Evolutionary conservation across 441 rosid genomes (phyloP), one percentile per base, ranked within the genome.

Genomic region (Erysimum cheiri): DNA sequence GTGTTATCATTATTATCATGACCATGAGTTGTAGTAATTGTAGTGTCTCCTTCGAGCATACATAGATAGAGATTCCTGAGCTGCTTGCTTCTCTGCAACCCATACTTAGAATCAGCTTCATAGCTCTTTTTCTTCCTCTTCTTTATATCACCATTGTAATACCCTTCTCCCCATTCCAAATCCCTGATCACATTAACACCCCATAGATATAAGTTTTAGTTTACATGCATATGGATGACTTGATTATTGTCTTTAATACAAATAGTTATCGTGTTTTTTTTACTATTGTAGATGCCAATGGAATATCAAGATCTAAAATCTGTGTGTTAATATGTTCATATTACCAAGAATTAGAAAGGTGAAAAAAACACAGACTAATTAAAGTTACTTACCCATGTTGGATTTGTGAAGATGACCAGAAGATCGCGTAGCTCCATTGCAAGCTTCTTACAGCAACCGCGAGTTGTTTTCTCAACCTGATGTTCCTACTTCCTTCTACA

Each of bases 141-240:
- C 82, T 85, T 87, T 59, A 83, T 85, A 72, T 85, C 93, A 59
- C 96, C 96, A 80, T 89, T 87, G 69, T 89, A 87, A 76, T 83
- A 85, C 37, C 96, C 96, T 70, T 81, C 88, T 22, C 70, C 78
- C 93, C 96, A 90, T 73, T 82, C 82, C 59, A 90, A 81, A 39
- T 53, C 84, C 80, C 93, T 87, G 13, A 39, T 39, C 44, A 39
- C 44, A 39, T 39, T 4, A 11, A 39, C 41, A 39, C 13, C 4
- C 6, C 43, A 39, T 37, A 8, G 11, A 69, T 52, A 14, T 53
- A 29, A 35, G 2, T 35, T 8, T 2, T 35, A 8, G 12, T 35
- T 33, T 29, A 54, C n/a, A n/a, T n/a, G n/a, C 11, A 2, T 28
- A 22, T 49, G 52, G 10, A 35, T 8, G 39, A 9, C 39, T 35